Base-by-base conservation (phyloP, 306 rosid genomes). In the cucumber (Cucumis sativus) region DNA sequence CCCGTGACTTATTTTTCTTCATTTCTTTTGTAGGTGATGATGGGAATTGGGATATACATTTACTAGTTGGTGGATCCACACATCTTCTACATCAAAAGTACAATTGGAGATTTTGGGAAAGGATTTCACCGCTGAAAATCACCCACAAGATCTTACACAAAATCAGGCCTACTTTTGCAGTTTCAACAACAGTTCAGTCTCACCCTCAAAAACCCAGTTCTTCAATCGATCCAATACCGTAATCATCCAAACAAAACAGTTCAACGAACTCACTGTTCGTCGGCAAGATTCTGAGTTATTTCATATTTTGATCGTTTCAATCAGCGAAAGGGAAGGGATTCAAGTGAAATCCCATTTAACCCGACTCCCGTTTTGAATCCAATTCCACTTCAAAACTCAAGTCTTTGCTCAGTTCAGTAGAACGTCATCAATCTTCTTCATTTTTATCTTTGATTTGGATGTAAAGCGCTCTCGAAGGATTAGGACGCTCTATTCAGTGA, bases 171-270 rank as follows among this genome's bases (percentile, higher is more conserved):
- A 41, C 35, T 68, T 43, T 68, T 68, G 20, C 23, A 43, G 21
- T 3, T 68, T 43, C 35, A 68, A 68, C 3, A 68, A 21, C 37
- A 68, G 9, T 5, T 3, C 7, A 37, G 21, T 68, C 18, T 68
- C 35, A 37, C 56, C 55, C 18, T 67, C 74, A 10, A 11, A 67
- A 67, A 67, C 33, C 54, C 74, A 67, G 2, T 65, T 37, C 72
- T 67, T 16, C 52, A 40, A 67, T 39, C 73, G 75, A 69, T 69
- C 75, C 74, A 68, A 20, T 43, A n/a, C 74, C 74, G 14, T 11
- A 43, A 10, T 33, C 35, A 68, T 40, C 35, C n/a, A 41, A 47
- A 41, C n/a, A n/a, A 23, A 41, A 41, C 25, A 68, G 2, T 49
- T 45, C 59, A 23, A 49, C 12, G 20, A 23, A 15, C 57, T 69